phyloP scores from a whole-genome alignment of 2,329 filamentous ascomycete species.

The Paraphaeosphaeria sporulosa region DNA sequence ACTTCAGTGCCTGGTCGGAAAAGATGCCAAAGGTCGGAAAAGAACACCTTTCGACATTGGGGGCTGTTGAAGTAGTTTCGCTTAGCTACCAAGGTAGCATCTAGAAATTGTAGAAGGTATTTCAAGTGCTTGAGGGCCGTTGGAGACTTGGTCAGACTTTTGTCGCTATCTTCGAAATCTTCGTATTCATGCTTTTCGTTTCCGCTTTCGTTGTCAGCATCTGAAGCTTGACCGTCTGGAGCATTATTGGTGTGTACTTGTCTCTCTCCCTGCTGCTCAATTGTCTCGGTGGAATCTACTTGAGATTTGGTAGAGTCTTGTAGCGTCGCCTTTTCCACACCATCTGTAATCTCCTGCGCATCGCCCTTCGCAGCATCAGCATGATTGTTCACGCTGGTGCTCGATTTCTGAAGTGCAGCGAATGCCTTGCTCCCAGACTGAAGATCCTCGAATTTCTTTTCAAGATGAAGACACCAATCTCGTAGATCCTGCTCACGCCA shows the following conservation, averaged over 20 bases:
- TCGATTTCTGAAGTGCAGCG: neutral
- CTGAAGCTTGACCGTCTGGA: too few relatives aligned
- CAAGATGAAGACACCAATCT: conserved; percentile 7
- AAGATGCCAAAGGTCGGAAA: conserved; percentile 34
- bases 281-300: too few relatives aligned
- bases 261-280: too few relatives aligned
- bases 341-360: too few relatives aligned
- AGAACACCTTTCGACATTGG: conserved; percentile 18
- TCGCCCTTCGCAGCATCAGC: too few relatives aligned
- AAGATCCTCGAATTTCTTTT: conserved; percentile 6
- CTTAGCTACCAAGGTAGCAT: neutral
- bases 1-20: conserved; percentile 28
- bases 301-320: too few relatives aligned
- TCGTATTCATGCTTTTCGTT: neutral
- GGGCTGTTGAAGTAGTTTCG: conserved; percentile 7
- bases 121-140: conserved; percentile 1
- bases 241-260: too few relatives aligned
- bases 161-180: neutral
- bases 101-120: conserved; percentile 10
- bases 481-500: conserved; percentile 5
- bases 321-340: too few relatives aligned
- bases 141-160: conserved; percentile 1
- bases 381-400: too few relatives aligned
- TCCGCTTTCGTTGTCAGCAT: neutral
- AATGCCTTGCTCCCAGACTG: neutral